phyloP scores from a whole-genome alignment of 2,329 filamentous ascomycete genomes.

The Colletotrichum liriopes region DNA sequence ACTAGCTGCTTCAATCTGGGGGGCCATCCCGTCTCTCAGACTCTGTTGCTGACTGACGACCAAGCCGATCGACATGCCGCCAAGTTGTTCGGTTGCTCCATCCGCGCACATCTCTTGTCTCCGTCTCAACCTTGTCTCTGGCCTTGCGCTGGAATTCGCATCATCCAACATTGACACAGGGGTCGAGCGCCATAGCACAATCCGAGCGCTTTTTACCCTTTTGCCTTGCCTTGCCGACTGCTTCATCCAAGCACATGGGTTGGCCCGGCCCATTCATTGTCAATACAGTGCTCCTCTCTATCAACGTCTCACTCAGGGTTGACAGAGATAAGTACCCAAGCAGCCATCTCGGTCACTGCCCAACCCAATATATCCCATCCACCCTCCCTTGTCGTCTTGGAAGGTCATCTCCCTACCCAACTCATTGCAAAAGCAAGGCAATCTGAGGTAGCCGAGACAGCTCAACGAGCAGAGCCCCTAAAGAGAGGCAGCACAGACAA shows the following conservation, averaged over 20 bases:
- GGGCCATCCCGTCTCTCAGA: not conserved
- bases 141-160: not conserved
- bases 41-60: constrained; percentile 7
- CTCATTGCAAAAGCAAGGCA: constrained; percentile 7
- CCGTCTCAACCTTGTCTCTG: constrained; percentile 23
- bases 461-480: constrained; percentile 7
- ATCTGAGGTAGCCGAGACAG: not conserved
- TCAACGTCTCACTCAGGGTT: not conserved
- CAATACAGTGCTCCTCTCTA: not conserved
- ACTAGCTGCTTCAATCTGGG: not conserved
- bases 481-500: constrained; percentile 26
- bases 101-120: constrained; percentile 22
- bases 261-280: constrained; percentile 6
- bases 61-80: constrained; percentile 21
- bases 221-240: not conserved
- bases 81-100: constrained; percentile 24
- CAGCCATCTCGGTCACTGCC: not conserved
- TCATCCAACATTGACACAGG: constrained; percentile 30
- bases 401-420: constrained; percentile 12
- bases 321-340: constrained; percentile 27
- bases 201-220: constrained; percentile 17
- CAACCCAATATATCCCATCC: constrained; percentile 12
- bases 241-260: not conserved
- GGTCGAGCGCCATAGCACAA: constrained; percentile 18
- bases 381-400: constrained; percentile 6